phyloP scores from a whole-genome alignment of 2,329 filamentous ascomycete species.

The Coniella lustricola region DNA sequence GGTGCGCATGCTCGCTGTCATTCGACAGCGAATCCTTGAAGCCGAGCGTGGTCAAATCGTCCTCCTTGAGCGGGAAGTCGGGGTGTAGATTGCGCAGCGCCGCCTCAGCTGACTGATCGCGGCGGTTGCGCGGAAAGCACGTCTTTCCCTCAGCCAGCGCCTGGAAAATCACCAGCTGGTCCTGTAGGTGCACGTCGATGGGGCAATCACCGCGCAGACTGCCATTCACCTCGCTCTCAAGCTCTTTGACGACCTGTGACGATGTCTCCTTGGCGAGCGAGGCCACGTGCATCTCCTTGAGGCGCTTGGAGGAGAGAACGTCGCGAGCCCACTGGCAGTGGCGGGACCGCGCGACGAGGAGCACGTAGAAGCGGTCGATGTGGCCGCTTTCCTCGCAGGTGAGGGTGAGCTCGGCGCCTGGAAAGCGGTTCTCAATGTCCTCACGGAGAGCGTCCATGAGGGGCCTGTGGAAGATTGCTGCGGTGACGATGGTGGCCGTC shows the following conservation, averaged over 20 bases:
- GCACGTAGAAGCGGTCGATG: slow-evolving; percentile 44
- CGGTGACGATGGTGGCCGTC: slow-evolving; percentile 45
- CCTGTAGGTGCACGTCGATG: slow-evolving; percentile 52
- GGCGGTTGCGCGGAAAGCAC: slow-evolving; percentile 29
- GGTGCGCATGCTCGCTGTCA: slow-evolving; percentile 6
- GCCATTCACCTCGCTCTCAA: slow-evolving; percentile 35
- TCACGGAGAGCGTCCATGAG: slow-evolving; percentile 34
- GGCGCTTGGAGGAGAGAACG: slow-evolving; percentile 25
- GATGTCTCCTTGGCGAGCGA: slow-evolving; percentile 33
- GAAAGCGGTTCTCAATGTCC: slow-evolving; percentile 36
- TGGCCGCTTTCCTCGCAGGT: slow-evolving; percentile 43
- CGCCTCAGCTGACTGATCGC: neutral
- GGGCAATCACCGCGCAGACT: slow-evolving; percentile 32
- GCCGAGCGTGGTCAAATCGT: neutral
- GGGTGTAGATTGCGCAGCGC: neutral
- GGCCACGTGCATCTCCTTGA: slow-evolving; percentile 17
- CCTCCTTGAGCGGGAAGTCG: neutral
- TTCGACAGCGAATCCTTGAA: neutral
- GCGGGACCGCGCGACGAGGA: slow-evolving; percentile 48
- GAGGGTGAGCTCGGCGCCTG: slow-evolving; percentile 38
- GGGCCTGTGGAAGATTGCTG: slow-evolving; percentile 33
- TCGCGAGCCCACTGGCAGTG: slow-evolving; percentile 43
- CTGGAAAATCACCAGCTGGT: slow-evolving; percentile 56
- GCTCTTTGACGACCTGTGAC: slow-evolving; percentile 35
- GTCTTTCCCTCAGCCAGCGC: slow-evolving; percentile 48